A percentile compares a stretch with the other conserved stretches of the same genome.
These are phyloP conservation scores for Fusarium setosum DNA, from an alignment of 2,329 filamentous ascomycete genomes.

Conservation along the genomic window DNA sequence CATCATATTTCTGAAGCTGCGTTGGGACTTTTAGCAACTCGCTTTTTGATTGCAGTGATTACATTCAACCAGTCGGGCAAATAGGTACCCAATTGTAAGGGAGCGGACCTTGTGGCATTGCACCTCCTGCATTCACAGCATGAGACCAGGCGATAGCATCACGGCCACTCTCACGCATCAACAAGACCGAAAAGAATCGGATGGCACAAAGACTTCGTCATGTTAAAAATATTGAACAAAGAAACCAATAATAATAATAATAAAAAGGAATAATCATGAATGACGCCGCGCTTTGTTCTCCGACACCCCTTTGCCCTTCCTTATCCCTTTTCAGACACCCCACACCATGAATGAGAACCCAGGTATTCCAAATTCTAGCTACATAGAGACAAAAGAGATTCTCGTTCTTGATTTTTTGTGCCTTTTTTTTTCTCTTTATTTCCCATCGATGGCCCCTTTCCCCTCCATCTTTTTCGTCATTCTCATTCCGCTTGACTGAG, in stretches of 20 bases:
- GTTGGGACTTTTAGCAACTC: too few relatives aligned
- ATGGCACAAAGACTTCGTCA: constrained; percentile 9
- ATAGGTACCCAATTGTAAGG: too few relatives aligned
- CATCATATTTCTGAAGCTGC: too few relatives aligned
- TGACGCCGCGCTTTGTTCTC: constrained; percentile 33
- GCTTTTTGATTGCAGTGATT: neutral
- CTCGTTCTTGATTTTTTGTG: neutral
- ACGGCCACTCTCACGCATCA: too few relatives aligned
- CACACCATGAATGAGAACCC: neutral
- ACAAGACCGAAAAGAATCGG: neutral
- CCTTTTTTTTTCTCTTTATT: neutral
- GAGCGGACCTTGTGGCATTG: too few relatives aligned
- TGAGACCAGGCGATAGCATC: too few relatives aligned
- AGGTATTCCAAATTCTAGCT: neutral
- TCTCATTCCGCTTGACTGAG: neutral
- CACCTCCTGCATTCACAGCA: too few relatives aligned
- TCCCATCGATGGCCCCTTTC: neutral
- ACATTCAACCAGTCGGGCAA: too few relatives aligned
- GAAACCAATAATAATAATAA: constrained; percentile 4
- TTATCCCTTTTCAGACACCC: constrained; percentile 12
- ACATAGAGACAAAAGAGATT: constrained; percentile 1
- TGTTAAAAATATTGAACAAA: constrained; percentile 10
- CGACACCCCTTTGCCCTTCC: neutral
- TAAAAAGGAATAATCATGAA: constrained; percentile 12
- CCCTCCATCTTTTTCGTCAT: neutral